Conservation (phyloP, 1,284 basidiomycete species). For the Crepidotus sp. region DNA sequence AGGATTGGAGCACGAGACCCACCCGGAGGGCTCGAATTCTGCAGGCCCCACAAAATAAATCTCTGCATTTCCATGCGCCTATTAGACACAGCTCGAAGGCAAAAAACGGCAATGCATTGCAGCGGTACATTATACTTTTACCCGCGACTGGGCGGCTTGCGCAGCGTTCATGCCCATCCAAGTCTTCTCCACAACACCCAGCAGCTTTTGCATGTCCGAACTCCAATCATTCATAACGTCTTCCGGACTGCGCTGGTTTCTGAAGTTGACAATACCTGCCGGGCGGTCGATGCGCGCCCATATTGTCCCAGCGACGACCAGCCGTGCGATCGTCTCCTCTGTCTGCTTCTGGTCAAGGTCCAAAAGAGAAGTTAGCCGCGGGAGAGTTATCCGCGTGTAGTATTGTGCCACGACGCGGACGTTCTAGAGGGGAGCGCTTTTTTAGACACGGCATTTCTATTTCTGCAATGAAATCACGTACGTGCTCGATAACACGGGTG, state of each 20-base stretch:
- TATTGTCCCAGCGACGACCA: conserved; percentile 87
- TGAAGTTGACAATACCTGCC: conserved; percentile 83
- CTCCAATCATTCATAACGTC: conserved; percentile 97
- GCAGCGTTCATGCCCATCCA: conserved; percentile 89
- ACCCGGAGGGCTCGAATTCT: neutral
- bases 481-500: conserved; percentile 94
- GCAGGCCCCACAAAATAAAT: conserved; percentile 13
- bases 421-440: conserved; percentile 49
- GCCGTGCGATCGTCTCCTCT: conserved; percentile 79
- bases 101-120: conserved; percentile 22
- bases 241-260: conserved; percentile 67
- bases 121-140: conserved; percentile 34
- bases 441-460: neutral
- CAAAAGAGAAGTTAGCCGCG: conserved; percentile 78
- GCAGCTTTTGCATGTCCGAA: conserved; percentile 86
- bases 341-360: conserved; percentile 79
- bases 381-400: conserved; percentile 88
- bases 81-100: neutral
- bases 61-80: too few relatives aligned
- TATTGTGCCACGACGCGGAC: conserved; percentile 92
- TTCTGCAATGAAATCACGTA: conserved; percentile 33
- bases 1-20: too few relatives aligned
- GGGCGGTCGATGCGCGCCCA: conserved; percentile 95
- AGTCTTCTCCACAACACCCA: conserved; percentile 74
- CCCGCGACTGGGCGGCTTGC: conserved; percentile 66